Percentiles rank a stretch among this genome's conserved stretches.
Evolutionary conservation across 2,329 filamentous ascomycete genomes (phyloP).

Genomic region (Aschersonia sp.): DNA sequence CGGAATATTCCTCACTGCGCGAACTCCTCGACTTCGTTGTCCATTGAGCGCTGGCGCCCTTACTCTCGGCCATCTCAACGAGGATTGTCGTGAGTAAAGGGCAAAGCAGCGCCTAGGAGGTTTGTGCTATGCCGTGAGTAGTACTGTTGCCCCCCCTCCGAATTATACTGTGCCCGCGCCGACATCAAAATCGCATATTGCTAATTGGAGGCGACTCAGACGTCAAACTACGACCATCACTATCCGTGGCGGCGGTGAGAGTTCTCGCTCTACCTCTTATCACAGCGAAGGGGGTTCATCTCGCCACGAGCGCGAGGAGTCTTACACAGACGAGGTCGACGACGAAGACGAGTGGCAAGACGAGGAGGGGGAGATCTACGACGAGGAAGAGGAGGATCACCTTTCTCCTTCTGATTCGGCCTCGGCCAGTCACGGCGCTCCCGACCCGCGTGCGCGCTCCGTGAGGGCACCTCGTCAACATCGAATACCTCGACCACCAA

Average conservation of each 20-base stretch:
- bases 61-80: slow-evolving; percentile 27
- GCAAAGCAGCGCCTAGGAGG: slow-evolving; percentile 14
- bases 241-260: slow-evolving; percentile 14
- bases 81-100: slow-evolving; percentile 32
- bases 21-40: not conserved
- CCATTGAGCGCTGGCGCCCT: slow-evolving; percentile 14
- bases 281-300: slow-evolving; percentile 24
- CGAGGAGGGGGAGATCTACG: slow-evolving; percentile 12
- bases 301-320: slow-evolving; percentile 12
- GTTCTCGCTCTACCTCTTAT: slow-evolving; percentile 18
- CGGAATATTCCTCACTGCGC: not conserved
- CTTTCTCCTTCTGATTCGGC: slow-evolving; percentile 45
- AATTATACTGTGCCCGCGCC: not conserved
- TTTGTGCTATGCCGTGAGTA: slow-evolving; percentile 31
- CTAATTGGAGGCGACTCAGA: slow-evolving; percentile 12
- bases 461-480: slow-evolving; percentile 14
- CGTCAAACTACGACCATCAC: slow-evolving; percentile 11
- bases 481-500: slow-evolving; percentile 18
- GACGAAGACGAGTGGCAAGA: slow-evolving; percentile 24
- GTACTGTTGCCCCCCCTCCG: slow-evolving; percentile 3
- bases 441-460: slow-evolving; percentile 7
- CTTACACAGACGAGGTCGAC: slow-evolving; percentile 25
- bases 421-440: slow-evolving; percentile 26
- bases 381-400: slow-evolving; percentile 26
- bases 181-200: slow-evolving; percentile 9